Base-by-base conservation (phyloP, 106 monocot species). In the Ottelia alismoides region DNA sequence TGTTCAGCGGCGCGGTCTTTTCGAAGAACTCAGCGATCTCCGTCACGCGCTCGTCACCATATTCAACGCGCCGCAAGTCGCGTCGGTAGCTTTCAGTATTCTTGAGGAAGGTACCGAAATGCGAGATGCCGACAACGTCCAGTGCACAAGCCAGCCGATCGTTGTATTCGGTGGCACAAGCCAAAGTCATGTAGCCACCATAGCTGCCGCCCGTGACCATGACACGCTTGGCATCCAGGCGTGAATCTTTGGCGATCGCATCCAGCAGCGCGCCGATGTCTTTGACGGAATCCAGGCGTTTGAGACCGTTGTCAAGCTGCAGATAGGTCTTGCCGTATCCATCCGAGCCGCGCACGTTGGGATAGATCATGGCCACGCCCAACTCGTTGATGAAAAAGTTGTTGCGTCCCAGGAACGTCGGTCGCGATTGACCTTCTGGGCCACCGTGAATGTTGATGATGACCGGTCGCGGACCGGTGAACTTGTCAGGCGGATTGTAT, bases 231-330 rank as follows among this genome's bases (percentile, higher is more conserved):
- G 35, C 35, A 14, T 40, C 35, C 5, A 40, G 35, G 14, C 14
- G 9, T 4, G 35, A 14, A 6, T 40, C 9, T 40, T 4, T 40
- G 9, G 5, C 14, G 35, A 40, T 40, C 35, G 9, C 5, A 14
- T 40, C 35, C 35, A 40, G 35, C 35, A 40, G 35, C 35, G 35
- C 35, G 35, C 35, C 35, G 35, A 40, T 40, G 35, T 40, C 35
- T 4, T 4, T 40, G 35, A 40, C 35, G 14, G 35, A 40, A 14
- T 40, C 35, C 14, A 6, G 9, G 14, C 35, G 35, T 14, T 40
- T 40, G 35, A 40, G 5, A 14, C 35, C 35, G 35, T 40, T 40
- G 35, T 40, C 35, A 14, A 40, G 35, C 35, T 6, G 5, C 9
- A 14, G 14, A 14, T 40, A 40, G 9, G 35, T 40, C 35, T 40